Evolutionary conservation across 768 basidiomycete genomes (phyloP).

Genomic region (Leccinum longicurvipes): DNA sequence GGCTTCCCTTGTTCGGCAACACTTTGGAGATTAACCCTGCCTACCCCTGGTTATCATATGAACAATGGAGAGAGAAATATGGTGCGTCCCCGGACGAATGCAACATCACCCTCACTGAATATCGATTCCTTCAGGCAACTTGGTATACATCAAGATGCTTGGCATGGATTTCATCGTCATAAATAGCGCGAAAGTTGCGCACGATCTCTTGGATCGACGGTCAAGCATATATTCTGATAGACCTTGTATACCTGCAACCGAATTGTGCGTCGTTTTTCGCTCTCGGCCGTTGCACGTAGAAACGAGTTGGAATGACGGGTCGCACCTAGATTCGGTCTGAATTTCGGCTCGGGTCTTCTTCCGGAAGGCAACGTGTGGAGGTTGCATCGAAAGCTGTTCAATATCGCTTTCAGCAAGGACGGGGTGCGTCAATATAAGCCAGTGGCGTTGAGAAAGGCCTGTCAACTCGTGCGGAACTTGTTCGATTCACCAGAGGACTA

Average conservation of each 20-base stretch:
- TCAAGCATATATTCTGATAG: slow-evolving; percentile 28
- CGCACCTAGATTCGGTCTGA: slow-evolving; percentile 25
- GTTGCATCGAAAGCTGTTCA: slow-evolving; percentile 29
- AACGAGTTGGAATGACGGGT: background rate
- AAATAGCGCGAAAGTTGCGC: slow-evolving; percentile 19
- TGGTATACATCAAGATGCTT: slow-evolving; percentile 26
- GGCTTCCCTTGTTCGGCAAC: slow-evolving; percentile 35
- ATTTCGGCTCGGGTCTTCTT: slow-evolving; percentile 29
- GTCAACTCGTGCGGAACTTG: slow-evolving; percentile 22
- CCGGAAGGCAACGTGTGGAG: slow-evolving; percentile 30
- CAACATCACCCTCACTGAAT: background rate
- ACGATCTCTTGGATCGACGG: slow-evolving; percentile 23
- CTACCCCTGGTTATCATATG: slow-evolving; percentile 33
- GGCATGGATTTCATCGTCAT: slow-evolving; percentile 29
- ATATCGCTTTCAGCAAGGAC: slow-evolving; percentile 18
- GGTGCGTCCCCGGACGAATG: slow-evolving; percentile 15
- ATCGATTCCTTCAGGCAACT: slow-evolving; percentile 11
- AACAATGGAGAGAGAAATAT: slow-evolving; percentile 32
- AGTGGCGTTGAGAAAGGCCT: slow-evolving; percentile 15
- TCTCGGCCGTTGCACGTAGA: background rate
- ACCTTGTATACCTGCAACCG: slow-evolving; percentile 19
- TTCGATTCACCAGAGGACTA: slow-evolving; percentile 14
- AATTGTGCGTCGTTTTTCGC: slow-evolving; percentile 12
- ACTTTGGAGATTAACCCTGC: slow-evolving; percentile 16
- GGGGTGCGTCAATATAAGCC: slow-evolving; percentile 9